Conservation (phyloP, 495 filamentous ascomycete genomes). For the Hypoxylon intermedium region DNA sequence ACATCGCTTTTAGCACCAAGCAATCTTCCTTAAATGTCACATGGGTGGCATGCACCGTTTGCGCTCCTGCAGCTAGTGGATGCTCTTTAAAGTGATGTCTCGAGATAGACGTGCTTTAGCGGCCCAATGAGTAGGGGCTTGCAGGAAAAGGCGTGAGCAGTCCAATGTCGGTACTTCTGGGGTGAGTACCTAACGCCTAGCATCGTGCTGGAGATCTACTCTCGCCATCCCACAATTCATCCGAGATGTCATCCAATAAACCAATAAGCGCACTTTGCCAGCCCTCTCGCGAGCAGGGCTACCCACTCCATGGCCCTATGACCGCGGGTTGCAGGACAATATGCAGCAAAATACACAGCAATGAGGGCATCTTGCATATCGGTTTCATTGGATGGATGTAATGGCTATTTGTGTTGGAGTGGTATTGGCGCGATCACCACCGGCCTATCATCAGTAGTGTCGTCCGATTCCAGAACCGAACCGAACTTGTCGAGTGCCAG, state of each 20-base stretch:
- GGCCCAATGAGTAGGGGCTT: constrained; percentile 12
- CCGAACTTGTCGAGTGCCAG: constrained; percentile 34
- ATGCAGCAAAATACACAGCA: constrained; percentile 33
- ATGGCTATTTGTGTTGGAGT: constrained; percentile 40
- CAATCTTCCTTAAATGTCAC: constrained; percentile 29
- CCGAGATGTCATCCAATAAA: constrained; percentile 39
- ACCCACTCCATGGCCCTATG: constrained; percentile 41
- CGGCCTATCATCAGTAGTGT: constrained; percentile 37
- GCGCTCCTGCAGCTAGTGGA: constrained; percentile 18
- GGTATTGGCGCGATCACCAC: constrained; percentile 35
- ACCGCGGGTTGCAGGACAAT: constrained; percentile 37
- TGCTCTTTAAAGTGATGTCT: constrained; percentile 3
- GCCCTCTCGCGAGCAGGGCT: constrained; percentile 22
- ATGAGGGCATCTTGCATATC: constrained; percentile 44
- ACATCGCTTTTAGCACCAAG: constrained; percentile 30
- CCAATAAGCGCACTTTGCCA: constrained; percentile 34
- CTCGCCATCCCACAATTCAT: constrained; percentile 40
- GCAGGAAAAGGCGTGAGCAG: constrained; percentile 29
- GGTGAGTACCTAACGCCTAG: constrained; percentile 13
- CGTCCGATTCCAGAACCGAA: constrained; percentile 41
- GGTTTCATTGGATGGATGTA: constrained; percentile 39
- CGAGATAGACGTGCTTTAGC: constrained; percentile 40
- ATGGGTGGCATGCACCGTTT: constrained; percentile 25
- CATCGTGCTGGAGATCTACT: constrained; percentile 29
- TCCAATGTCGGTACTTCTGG: constrained; percentile 26